phyloP scores from a whole-genome alignment of 176 grass and related monocot species.

The Guadua angustifolia region DNA sequence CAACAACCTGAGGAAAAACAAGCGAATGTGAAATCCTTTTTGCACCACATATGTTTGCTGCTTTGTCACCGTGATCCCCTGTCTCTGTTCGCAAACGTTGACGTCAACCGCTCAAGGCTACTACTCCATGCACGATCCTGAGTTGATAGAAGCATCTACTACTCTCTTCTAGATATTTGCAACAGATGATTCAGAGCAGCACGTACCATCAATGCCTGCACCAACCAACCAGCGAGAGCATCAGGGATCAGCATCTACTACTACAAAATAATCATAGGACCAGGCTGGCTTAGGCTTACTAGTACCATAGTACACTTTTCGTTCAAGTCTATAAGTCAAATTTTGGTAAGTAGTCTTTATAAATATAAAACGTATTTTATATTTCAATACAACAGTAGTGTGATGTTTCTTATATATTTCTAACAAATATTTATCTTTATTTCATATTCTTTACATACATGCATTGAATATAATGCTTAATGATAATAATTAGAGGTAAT shows the following conservation, averaged over 20 bases:
- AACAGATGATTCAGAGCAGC: constrained; percentile 36
- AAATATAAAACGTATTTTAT: too few species aligned
- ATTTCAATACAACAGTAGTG: too few species aligned
- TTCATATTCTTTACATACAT: too few species aligned
- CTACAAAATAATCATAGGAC: constrained; percentile 33
- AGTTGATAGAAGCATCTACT: constrained; percentile 22
- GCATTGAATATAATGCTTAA: too few species aligned
- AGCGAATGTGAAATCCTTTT: constrained; percentile 48
- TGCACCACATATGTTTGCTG: constrained; percentile 36
- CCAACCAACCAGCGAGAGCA: background rate
- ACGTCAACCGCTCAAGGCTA: constrained; percentile 34
- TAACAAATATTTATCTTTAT: too few species aligned
- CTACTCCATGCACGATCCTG: background rate
- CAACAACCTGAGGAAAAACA: constrained; percentile 53
- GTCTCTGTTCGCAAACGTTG: constrained; percentile 15
- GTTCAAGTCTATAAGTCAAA: too few species aligned
- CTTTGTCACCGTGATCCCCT: constrained; percentile 24
- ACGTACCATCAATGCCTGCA: background rate
- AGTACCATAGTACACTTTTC: too few species aligned
- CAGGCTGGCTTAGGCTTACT: constrained; percentile 4
- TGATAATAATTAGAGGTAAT: too few species aligned
- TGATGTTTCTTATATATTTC: too few species aligned
- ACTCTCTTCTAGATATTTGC: constrained; percentile 47
- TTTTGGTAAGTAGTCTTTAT: too few species aligned
- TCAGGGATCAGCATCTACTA: constrained; percentile 19